Base-by-base conservation (phyloP, 2,329 filamentous ascomycete species). In the Sclerotiophoma versabilis region DNA sequence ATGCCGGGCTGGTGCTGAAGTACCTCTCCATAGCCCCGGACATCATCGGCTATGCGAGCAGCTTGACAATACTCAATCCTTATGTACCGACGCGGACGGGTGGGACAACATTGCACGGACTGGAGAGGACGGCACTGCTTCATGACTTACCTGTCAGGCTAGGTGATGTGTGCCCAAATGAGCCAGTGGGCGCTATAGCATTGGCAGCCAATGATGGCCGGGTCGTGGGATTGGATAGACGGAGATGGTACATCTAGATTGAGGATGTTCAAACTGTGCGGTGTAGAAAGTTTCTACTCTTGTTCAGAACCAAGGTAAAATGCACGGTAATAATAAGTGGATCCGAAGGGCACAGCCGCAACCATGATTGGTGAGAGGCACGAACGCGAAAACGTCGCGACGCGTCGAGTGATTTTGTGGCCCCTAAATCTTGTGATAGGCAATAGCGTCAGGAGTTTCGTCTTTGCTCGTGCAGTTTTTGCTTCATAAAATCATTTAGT, bases 11-110 rank as follows among this genome's bases (percentile, higher is more conserved):
- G 1, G 36, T 69, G 4, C 53, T 72, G 2, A 70, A 68, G 34
- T 69, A 71, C 36, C 62, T 64, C 1, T 71, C 69, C 2, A 53
- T 69, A 1, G 70, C 63, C 6, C 68, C 62, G 14, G 68, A 70
- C 26, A 66, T 70, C 27, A 60, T 69, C 36, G 64, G 66, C 1
- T 70, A 65, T 38, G 66, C 64, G 19, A 66, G 59, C 14, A 65
- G 57, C 23, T 45, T 66, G 48, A 66, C 65, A 38, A 38, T 68
- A 44, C 47, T 62, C 49, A 70, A 60, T 46, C 69, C 62, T 1
- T 72, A 69, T 34, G 44, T 69, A 2, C 66, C 62, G 3, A 61
- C 57, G 19, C 61, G 62, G 10, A 66, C 62, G 2, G 65, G 68
- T 0, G 63, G 66, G 1, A 68, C 68, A 6, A 68, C 65, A 11